Evolutionary conservation across 2,329 filamentous ascomycete species (phyloP).

Genomic region (Penicillium sp.): DNA sequence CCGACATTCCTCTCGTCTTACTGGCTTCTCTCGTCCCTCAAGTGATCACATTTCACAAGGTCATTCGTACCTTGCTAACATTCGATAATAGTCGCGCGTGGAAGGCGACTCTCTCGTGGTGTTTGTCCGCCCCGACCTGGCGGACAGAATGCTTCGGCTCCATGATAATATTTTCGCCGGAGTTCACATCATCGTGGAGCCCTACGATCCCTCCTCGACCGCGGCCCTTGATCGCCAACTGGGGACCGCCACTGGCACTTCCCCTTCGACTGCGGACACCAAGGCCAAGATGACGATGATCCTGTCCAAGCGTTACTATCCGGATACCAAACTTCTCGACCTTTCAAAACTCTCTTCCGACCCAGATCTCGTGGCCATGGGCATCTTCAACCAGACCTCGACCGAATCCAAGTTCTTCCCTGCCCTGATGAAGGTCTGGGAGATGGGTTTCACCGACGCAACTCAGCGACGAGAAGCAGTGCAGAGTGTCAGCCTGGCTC

Average conservation of each 20-base stretch:
- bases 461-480: constrained; percentile 77
- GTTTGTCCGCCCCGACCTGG: constrained; percentile 65
- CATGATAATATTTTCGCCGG: constrained; percentile 72
- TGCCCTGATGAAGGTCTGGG: constrained; percentile 84
- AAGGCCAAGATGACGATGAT: constrained; percentile 70
- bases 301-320: constrained; percentile 73
- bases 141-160: constrained; percentile 65
- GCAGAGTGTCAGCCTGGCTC: constrained; percentile 76
- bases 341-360: constrained; percentile 78
- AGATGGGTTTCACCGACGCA: constrained; percentile 71
- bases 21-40: constrained; percentile 36
- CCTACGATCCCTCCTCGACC: constrained; percentile 44
- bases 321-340: constrained; percentile 73
- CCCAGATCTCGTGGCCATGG: constrained; percentile 68
- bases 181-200: constrained; percentile 57
- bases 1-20: constrained; percentile 34
- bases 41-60: constrained; percentile 45
- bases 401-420: constrained; percentile 86
- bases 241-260: constrained; percentile 37
- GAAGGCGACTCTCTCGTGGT: constrained; percentile 71
- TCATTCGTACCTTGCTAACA: constrained; percentile 66
- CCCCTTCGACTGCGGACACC: constrained; percentile 58
- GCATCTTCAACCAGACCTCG: constrained; percentile 71
- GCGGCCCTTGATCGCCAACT: constrained; percentile 25
- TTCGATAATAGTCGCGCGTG: constrained; percentile 64